Percentiles rank a stretch among this genome's conserved stretches.
Evolutionary conservation across 2,329 filamentous ascomycete species (phyloP).

Genomic region (Uncinocarpus reesii): DNA sequence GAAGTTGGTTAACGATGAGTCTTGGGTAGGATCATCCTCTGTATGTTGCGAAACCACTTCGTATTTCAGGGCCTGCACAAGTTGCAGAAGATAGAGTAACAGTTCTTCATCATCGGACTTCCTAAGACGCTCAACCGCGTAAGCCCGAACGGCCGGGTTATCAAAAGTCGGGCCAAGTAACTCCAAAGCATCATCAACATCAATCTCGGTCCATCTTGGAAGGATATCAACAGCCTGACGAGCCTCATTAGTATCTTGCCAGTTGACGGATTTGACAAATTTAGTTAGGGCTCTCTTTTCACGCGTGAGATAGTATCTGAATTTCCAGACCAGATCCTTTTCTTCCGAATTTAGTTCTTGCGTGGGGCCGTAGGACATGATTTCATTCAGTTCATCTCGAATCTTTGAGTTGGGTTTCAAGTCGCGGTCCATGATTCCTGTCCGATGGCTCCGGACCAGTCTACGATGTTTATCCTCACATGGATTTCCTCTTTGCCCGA

Average conservation of each 20-base stretch:
- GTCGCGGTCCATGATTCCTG: conserved; percentile 89
- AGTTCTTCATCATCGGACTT: conserved; percentile 91
- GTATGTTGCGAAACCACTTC: conserved; percentile 61
- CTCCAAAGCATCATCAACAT: conserved; percentile 92
- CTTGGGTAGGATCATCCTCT: conserved; percentile 52
- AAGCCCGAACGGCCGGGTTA: conserved; percentile 76
- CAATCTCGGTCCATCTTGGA: conserved; percentile 89
- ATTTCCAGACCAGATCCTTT: conserved; percentile 95
- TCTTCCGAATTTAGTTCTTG: conserved; percentile 81
- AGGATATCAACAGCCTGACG: conserved; percentile 83
- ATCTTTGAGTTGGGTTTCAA: conserved; percentile 93
- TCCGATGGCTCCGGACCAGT: conserved; percentile 81
- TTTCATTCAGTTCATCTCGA: conserved; percentile 80
- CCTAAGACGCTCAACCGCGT: conserved; percentile 81
- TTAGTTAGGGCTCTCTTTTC: conserved; percentile 92
- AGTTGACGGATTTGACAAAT: conserved; percentile 95
- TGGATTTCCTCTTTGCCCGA: conserved; percentile 80
- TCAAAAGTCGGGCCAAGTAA: conserved; percentile 86
- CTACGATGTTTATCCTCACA: conserved; percentile 90
- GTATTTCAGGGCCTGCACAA: conserved; percentile 93
- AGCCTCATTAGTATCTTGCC: conserved; percentile 74
- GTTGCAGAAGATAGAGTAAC: conserved; percentile 78
- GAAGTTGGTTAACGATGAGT: conserved; percentile 82
- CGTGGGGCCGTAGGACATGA: conserved; percentile 86
- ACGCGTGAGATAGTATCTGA: conserved; percentile 82